phyloP scores from a whole-genome alignment of 1,139 yeast genomes.

The Pichia sp. region DNA sequence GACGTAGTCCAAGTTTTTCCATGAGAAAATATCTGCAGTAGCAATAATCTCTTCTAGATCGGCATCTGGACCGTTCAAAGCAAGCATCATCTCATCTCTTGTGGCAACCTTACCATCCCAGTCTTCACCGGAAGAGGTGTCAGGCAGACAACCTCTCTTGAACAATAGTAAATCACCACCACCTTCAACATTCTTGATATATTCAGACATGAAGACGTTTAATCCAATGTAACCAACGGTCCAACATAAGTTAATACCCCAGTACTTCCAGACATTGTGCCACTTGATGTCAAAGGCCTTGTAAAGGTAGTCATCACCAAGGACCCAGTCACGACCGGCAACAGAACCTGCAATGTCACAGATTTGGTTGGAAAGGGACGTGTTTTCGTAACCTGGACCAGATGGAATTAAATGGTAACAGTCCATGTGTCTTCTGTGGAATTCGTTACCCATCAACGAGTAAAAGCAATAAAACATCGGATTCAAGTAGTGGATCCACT shows the following conservation, averaged over 20 bases:
- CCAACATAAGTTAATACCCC: conserved; percentile 45
- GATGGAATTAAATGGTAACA: conserved; percentile 47
- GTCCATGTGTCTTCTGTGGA: conserved; percentile 49
- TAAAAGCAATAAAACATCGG: conserved; percentile 56
- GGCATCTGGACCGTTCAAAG: conserved; percentile 14
- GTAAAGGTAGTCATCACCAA: conserved; percentile 41
- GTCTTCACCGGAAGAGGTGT: conserved; percentile 12
- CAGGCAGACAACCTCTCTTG: conserved; percentile 15
- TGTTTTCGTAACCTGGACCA: conserved; percentile 44
- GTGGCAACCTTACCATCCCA: conserved; percentile 17
- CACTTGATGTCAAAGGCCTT: conserved; percentile 36
- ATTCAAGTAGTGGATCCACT: conserved; percentile 54
- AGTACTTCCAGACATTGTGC: conserved; percentile 46
- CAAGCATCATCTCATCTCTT: conserved; percentile 16
- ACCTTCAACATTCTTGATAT: conserved; percentile 26
- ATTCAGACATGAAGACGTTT: conserved; percentile 36
- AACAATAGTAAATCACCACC: conserved; percentile 16
- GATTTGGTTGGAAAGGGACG: conserved; percentile 37
- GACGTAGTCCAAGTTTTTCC: conserved; percentile 38
- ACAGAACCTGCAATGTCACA: conserved; percentile 46
- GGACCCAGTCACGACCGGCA: conserved; percentile 43
- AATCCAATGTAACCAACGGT: conserved; percentile 37
- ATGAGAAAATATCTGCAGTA: conserved; percentile 36
- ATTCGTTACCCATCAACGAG: conserved; percentile 48
- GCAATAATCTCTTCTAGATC: conserved; percentile 22